phyloP scores from a whole-genome alignment of 2,329 filamentous ascomycete genomes.

The Xylaria arbuscula region DNA sequence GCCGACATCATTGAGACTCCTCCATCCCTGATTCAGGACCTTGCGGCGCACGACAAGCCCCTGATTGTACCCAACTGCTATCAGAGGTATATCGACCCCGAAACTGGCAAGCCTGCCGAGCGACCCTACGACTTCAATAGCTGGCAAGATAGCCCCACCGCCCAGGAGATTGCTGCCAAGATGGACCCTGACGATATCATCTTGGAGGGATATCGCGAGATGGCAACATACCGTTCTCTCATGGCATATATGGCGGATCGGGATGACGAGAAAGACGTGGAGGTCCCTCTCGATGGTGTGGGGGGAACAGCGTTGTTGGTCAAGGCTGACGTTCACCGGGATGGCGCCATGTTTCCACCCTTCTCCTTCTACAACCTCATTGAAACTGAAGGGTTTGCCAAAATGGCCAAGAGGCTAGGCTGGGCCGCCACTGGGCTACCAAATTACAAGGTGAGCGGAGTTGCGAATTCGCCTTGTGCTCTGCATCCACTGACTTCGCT shows the following conservation, averaged over 20 bases:
- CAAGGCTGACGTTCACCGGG: conserved; percentile 95
- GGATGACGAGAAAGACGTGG: conserved; percentile 67
- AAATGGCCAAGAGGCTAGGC: conserved; percentile 91
- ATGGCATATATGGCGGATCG: conserved; percentile 82
- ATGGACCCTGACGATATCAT: conserved; percentile 95
- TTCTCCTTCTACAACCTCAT: conserved; percentile 97
- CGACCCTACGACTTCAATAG: conserved; percentile 97
- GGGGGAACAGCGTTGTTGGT: conserved; percentile 93
- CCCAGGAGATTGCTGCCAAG: conserved; percentile 76
- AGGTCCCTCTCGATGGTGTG: conserved; percentile 88
- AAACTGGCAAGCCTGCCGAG: conserved; percentile 76
- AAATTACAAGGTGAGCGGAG: conserved; percentile 86
- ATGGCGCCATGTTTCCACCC: conserved; percentile 97
- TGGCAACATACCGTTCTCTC: conserved; percentile 89
- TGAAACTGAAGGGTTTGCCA: conserved; percentile 97
- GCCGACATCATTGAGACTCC: conserved; percentile 92
- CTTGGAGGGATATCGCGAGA: conserved; percentile 90
- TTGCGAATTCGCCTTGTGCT: background rate
- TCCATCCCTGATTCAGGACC: conserved; percentile 85
- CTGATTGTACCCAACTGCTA: conserved; percentile 96
- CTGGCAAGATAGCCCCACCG: conserved; percentile 90
- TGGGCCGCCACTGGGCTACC: conserved; percentile 90
- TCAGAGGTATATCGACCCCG: conserved; percentile 80
- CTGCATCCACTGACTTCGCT: conserved; percentile 31
- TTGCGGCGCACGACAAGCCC: conserved; percentile 87